Evolutionary conservation across 306 rosid genomes (phyloP).

Genomic region (Pterocarpus santalinus): DNA sequence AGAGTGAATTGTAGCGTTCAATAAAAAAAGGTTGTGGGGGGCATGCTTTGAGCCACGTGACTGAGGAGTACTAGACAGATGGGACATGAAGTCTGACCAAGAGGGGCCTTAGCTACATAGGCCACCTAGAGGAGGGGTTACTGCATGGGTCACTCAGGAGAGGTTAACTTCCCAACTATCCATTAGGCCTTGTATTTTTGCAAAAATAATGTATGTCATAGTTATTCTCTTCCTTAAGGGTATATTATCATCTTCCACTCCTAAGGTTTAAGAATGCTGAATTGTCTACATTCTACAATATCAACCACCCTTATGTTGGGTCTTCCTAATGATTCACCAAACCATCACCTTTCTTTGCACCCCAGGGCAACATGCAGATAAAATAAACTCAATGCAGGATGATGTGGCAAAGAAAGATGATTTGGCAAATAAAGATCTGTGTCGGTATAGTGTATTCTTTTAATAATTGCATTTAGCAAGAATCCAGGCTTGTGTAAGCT

Average conservation of each 20-base stretch:
- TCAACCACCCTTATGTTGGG: not conserved
- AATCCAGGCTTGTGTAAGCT: not conserved
- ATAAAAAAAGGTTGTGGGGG: not conserved
- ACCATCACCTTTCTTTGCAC: conserved; percentile 6
- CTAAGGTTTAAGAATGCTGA: conserved; percentile 4
- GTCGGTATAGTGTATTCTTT: conserved; percentile 13
- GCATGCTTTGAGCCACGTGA: not conserved
- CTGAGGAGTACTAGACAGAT: not conserved
- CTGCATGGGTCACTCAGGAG: not conserved
- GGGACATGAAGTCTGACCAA: conserved; percentile 4
- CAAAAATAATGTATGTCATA: not conserved
- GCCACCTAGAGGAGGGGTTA: too few relatives aligned
- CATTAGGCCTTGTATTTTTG: not conserved
- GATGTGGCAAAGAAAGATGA: conserved; percentile 19
- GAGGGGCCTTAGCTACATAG: not conserved
- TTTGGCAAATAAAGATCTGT: conserved; percentile 12
- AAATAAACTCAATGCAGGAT: not conserved
- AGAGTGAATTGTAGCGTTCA: not conserved
- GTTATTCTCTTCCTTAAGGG: conserved; percentile 14
- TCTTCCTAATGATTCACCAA: conserved; percentile 18
- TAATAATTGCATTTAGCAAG: conserved; percentile 5
- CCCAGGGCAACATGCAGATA: conserved; percentile 20
- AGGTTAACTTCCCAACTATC: not conserved
- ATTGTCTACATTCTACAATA: not conserved
- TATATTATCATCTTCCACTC: conserved; percentile 2